Base-by-base conservation (phyloP, 2,329 filamentous ascomycete species). In the Pseudocercospora crystallina region DNA sequence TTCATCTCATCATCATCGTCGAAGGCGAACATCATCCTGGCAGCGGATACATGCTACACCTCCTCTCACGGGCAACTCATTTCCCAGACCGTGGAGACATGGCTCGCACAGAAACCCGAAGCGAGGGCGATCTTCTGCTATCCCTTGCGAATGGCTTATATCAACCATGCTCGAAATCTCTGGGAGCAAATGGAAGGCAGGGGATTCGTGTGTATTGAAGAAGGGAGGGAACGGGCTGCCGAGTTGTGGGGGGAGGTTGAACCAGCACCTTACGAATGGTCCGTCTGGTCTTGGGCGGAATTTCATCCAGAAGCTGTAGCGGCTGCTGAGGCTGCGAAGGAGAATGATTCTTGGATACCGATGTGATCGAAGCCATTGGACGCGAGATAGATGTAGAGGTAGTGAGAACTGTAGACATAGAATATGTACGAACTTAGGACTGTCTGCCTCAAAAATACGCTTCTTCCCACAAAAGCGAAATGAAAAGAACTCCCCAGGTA, bases 91-190 rank as follows among this genome's bases (percentile, higher is more conserved):
- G 65, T 74, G n/a, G 41, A 61, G 14, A 56, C 58, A 5, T 73
- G 73, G 69, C 60, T 76, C 9, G 54, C 62, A 8, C 54, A 45
- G 5, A 55, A 60, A 11, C 38, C 53, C 11, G 54, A 61, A 3
- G 61, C 71, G 13, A 56, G 71, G 38, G 61, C 71, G 4, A 58
- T 75, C 11, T 64, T 74, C 30, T 69, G 68, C 34, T 73, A 72
- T 52, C 63, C 72, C 3, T 53, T 73, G 47, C 60, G 73, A 11
- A 66, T 72, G 5, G 69, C 69, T 10, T 74, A 75, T 52, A 60
- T 75, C n/a, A 71, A 74, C 41, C 65, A 71, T 46, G 69, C 74
- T 14, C 61, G 72, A 17, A 70, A 73, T 31, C 53, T 75, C 17
- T 75, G 73, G 73, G 54, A 62, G 43, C 54, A 62, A 36, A 63